These are phyloP conservation scores for Fagus crenata DNA, from an alignment of 306 rosid species.

Conservation along the genomic window DNA sequence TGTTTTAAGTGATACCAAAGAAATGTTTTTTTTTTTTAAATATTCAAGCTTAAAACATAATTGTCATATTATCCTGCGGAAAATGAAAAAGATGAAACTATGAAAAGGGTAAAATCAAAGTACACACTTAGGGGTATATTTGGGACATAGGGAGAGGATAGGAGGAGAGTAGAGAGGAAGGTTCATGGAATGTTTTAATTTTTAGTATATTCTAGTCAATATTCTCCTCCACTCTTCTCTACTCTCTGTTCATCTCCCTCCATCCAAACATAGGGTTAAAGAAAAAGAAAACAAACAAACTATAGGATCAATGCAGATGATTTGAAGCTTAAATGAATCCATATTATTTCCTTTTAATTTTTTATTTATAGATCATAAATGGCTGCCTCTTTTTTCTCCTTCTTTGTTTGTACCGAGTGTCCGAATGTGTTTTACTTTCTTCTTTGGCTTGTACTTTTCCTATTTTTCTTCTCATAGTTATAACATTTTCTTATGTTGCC, in stretches of 20 bases:
- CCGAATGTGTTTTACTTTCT: neutral
- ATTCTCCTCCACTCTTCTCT: too few relatives aligned
- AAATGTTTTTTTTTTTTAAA: neutral
- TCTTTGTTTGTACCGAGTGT: neutral
- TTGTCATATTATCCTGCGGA: neutral
- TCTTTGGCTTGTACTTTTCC: neutral
- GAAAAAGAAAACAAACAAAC: neutral
- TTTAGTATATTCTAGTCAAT: too few relatives aligned
- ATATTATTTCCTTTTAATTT: neutral
- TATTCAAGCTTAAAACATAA: neutral
- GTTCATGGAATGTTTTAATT: too few relatives aligned
- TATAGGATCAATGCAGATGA: neutral
- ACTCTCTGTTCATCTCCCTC: too few relatives aligned
- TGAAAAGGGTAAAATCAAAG: neutral
- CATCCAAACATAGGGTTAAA: too few relatives aligned
- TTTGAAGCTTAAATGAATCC: neutral
- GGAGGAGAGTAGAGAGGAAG: neutral
- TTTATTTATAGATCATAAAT: neutral
- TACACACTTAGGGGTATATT: too few relatives aligned
- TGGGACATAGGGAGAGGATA: neutral
- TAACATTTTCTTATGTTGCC: slow-evolving; percentile 24
- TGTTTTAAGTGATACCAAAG: neutral
- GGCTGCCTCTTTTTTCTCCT: neutral
- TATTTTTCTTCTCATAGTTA: slow-evolving; percentile 6
- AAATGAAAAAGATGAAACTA: neutral